A percentile compares a stretch with the other conserved stretches of the same genome.
These are phyloP conservation scores for Aspergillus niger DNA, from an alignment of 2,329 filamentous ascomycete species.

Conservation along the genomic window DNA sequence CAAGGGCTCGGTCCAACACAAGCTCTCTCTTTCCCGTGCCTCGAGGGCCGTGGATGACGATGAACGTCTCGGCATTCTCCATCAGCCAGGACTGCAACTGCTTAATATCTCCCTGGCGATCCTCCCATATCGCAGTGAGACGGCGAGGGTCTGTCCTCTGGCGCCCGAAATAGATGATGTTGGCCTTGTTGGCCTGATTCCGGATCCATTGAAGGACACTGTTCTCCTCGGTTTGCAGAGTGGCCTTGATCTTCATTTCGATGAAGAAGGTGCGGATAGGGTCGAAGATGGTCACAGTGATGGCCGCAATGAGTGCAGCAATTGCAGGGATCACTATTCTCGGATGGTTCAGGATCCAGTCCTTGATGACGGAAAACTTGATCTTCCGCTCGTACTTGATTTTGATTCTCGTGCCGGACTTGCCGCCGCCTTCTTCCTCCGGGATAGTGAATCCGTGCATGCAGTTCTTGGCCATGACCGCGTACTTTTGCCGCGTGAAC, in stretches of 20 bases:
- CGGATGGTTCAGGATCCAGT: slow-evolving; percentile 85
- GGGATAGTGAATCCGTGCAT: slow-evolving; percentile 79
- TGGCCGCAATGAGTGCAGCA: slow-evolving; percentile 75
- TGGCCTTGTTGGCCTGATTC: slow-evolving; percentile 56
- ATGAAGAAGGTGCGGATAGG: slow-evolving; percentile 93
- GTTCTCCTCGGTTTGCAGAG: slow-evolving; percentile 73
- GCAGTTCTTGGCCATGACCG: slow-evolving; percentile 88
- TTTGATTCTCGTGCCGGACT: slow-evolving; percentile 72
- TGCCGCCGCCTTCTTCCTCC: slow-evolving; percentile 71
- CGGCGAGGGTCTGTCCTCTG: slow-evolving; percentile 64
- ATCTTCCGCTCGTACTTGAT: slow-evolving; percentile 80
- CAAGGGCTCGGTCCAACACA: slow-evolving; percentile 79
- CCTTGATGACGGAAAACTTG: slow-evolving; percentile 76
- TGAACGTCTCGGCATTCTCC: slow-evolving; percentile 87
- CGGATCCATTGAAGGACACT: slow-evolving; percentile 79
- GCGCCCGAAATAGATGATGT: slow-evolving; percentile 46
- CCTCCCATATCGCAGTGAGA: slow-evolving; percentile 82
- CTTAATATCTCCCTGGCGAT: slow-evolving; percentile 77
- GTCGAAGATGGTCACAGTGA: slow-evolving; percentile 89
- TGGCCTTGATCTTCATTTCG: slow-evolving; percentile 78
- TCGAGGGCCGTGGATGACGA: slow-evolving; percentile 87
- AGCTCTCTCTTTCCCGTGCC: slow-evolving; percentile 90
- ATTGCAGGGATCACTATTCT: slow-evolving; percentile 82
- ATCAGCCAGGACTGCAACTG: slow-evolving; percentile 82
- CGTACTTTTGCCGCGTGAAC: slow-evolving; percentile 71